Base-by-base conservation (phyloP, 2,329 filamentous ascomycete species). In the Ceratocystiopsis sp. region DNA sequence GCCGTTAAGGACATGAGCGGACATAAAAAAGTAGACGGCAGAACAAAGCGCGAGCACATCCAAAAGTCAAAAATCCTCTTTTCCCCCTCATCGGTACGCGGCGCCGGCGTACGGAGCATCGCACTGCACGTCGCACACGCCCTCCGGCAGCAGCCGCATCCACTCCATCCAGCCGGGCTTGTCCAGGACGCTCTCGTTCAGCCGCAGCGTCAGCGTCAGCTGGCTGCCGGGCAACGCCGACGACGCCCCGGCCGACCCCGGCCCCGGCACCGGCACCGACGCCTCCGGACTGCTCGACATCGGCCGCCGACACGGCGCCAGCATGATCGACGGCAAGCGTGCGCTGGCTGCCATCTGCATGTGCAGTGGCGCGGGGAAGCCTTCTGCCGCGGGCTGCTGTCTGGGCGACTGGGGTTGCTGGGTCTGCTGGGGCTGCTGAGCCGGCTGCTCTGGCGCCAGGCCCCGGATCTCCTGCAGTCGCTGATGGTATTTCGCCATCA, bases 81-180 rank as follows among this genome's bases (percentile, higher is more conserved):
- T 21, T 8, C 25, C 9, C 3, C 32, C 18, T 62, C 54, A 63
- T 51, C 61, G 57, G 51, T 61, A 62, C 52, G 19, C 4, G 19
- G 19, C 19, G 19, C 19, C 19, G 4, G 59, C 59, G 47, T 59
- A 69, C 17, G 68, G 67, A 3, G 67, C 67, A 19, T 75, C 70
- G 37, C 74, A 64, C 54, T 67, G 69, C 44, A 74, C 61, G 45
- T 74, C 70, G 50, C 60, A 66, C 49, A 75, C 64, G 9, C 69
- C 66, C 45, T 73, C 69, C 2, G 72, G 72, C 64, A 75, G 70
- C 52, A 69, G 59, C 18, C 71, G 66, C 48, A 76, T 55, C 70
- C 71, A 75, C 51, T 75, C 71, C 43, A 65, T 61, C 71, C 71
- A 74, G 43, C 58, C 65, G 41, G 75, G 69, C 42, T 67, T 53